Evolutionary conservation across 1,284 basidiomycete species (phyloP).

Genomic region (Blastosporella zonata): DNA sequence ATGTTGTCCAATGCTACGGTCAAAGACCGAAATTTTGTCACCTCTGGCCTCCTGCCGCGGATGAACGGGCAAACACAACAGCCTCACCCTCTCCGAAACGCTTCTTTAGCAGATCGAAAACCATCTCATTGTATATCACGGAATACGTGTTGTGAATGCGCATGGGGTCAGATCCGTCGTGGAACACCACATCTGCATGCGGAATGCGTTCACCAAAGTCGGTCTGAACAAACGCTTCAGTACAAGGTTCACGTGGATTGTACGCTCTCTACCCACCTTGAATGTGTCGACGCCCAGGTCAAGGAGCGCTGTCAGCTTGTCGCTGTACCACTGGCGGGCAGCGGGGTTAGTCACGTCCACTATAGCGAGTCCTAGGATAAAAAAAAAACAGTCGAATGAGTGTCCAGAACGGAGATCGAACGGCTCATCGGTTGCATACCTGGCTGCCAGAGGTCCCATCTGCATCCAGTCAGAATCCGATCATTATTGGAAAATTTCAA

Average conservation of each 20-base stretch:
- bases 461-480: constrained; percentile 20
- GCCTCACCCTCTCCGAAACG: constrained; percentile 65
- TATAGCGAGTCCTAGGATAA: constrained; percentile 48
- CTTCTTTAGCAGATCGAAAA: constrained; percentile 59
- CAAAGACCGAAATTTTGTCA: constrained; percentile 23
- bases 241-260: neutral
- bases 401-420: neutral
- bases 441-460: constrained; percentile 75
- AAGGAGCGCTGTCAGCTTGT: constrained; percentile 56
- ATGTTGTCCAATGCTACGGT: neutral
- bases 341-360: constrained; percentile 73
- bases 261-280: constrained; percentile 41
- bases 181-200: constrained; percentile 57
- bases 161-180: constrained; percentile 70
- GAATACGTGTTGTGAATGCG: constrained; percentile 67
- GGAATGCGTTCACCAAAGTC: constrained; percentile 71
- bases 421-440: constrained; percentile 15
- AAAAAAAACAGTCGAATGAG: neutral
- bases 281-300: constrained; percentile 72
- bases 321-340: constrained; percentile 64
- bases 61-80: constrained; percentile 66
- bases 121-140: constrained; percentile 66
- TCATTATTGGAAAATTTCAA: neutral
- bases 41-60: constrained; percentile 67
- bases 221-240: constrained; percentile 39